Conservation (phyloP, 1,139 yeast species). For the Hansenula sp. region DNA sequence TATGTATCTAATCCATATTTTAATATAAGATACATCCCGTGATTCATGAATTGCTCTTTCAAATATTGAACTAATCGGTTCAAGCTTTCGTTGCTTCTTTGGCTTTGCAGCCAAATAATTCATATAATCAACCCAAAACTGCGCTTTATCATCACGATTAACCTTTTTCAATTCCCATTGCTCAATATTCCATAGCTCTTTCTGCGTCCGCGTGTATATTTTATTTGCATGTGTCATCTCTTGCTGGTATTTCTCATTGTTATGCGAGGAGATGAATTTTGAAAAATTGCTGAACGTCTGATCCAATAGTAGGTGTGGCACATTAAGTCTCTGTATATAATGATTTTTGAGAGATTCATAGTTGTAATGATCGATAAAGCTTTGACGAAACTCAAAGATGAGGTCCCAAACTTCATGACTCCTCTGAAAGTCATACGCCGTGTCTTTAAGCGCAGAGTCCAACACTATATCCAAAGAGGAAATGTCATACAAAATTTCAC, state of each 20-base stretch:
- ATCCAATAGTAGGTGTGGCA: slow-evolving; percentile 34
- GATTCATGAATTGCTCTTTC: slow-evolving; percentile 5
- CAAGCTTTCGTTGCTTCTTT: slow-evolving; percentile 8
- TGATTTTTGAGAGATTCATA: background rate
- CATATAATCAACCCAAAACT: slow-evolving; percentile 33
- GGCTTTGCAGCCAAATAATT: slow-evolving; percentile 8
- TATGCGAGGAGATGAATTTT: slow-evolving; percentile 29
- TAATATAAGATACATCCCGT: background rate
- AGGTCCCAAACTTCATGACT: background rate
- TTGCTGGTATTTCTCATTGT: slow-evolving; percentile 26
- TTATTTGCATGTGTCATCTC: slow-evolving; percentile 31
- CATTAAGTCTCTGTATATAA: slow-evolving; percentile 28
- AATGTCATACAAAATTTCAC: background rate
- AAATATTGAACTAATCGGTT: slow-evolving; percentile 6
- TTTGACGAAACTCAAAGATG: background rate
- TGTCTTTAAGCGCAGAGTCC: background rate
- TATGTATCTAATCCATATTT: slow-evolving; percentile 11
- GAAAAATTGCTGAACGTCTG: slow-evolving; percentile 36
- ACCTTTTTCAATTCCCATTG: slow-evolving; percentile 26
- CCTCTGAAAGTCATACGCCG: background rate
- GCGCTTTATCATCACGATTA: slow-evolving; percentile 16
- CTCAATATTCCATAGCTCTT: slow-evolving; percentile 23
- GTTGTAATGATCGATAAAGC: background rate
- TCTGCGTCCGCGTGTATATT: slow-evolving; percentile 26
- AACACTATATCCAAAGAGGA: background rate